Conservation (phyloP, 306 rosid genomes). For the cucumber (Cucumis sativus) region Cucumber_9930_V3 NC_026655.2:3620501-3621000, state of each 20-base stretch:
- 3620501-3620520: neutral
- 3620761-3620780: neutral
- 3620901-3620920: neutral
- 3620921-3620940: neutral
- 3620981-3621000: neutral
- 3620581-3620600: constrained; percentile 53
- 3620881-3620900: neutral
- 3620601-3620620: constrained; percentile 46
- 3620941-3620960: neutral
- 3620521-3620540: constrained; percentile 20
- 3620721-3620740: constrained; percentile 44
- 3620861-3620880: neutral
- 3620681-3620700: constrained; percentile 40
- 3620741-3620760: constrained; percentile 1
- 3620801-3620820: neutral
- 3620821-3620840: neutral
- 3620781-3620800: neutral
- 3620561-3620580: constrained; percentile 65
- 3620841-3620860: neutral
- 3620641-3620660: constrained; percentile 18
- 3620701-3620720: constrained; percentile 38
- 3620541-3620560: constrained; percentile 62
- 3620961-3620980: neutral
- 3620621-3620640: constrained; percentile 29
- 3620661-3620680: constrained; percentile 20